Evolutionary conservation across 192 early-diverging fungal genomes (phyloP).

Genomic region (Backusella westeae): DNA sequence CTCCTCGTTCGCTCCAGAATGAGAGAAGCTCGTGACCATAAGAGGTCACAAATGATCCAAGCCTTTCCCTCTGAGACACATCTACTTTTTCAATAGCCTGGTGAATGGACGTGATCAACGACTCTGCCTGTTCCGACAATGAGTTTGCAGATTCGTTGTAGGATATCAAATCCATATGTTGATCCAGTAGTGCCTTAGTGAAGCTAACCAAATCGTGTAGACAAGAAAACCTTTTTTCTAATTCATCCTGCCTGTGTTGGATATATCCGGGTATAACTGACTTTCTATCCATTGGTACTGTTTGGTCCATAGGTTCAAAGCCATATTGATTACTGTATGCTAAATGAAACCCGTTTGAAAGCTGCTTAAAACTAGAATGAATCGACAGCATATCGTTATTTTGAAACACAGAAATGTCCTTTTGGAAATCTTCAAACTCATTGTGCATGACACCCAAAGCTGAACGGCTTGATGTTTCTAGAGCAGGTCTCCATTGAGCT

Average conservation of each 20-base stretch:
- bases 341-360: slow-evolving; percentile 26
- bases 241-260: neutral
- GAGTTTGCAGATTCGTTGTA: slow-evolving; percentile 4
- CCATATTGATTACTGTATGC: neutral
- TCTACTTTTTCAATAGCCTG: neutral
- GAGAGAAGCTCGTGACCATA: neutral
- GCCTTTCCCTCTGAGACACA: neutral
- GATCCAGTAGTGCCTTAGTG: slow-evolving; percentile 1
- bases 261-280: neutral
- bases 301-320: neutral
- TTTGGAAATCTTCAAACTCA: slow-evolving; percentile 4
- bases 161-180: neutral
- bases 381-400: slow-evolving; percentile 9
- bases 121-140: neutral
- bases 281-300: neutral
- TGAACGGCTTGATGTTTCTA: neutral
- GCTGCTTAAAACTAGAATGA: slow-evolving; percentile 6
- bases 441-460: neutral
- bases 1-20: slow-evolving; percentile 16
- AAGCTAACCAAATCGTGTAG: neutral
- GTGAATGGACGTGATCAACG: neutral
- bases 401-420: slow-evolving; percentile 23
- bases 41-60: neutral
- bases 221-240: neutral
- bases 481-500: slow-evolving; percentile 14